phyloP scores from a whole-genome alignment of 2,329 filamentous ascomycete genomes.

The Triangularia setosa region DNA sequence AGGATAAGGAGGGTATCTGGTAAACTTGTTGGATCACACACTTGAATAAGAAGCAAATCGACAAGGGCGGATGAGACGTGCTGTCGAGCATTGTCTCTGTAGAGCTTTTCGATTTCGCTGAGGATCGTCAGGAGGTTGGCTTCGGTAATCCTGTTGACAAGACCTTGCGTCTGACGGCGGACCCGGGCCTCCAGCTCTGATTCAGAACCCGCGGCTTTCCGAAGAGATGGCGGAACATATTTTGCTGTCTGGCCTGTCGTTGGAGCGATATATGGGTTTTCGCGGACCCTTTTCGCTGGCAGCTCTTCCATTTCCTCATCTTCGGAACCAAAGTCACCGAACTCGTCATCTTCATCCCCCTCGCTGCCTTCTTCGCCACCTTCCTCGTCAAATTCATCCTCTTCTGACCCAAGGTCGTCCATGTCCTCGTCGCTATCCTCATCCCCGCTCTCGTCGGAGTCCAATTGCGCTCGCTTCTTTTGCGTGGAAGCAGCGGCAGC shows the following conservation, averaged over 20 bases:
- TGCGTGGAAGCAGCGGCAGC: background rate
- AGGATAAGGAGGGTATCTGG: slow-evolving; percentile 89
- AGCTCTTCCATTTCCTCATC: slow-evolving; percentile 21
- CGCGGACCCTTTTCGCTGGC: slow-evolving; percentile 51
- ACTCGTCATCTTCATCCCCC: slow-evolving; percentile 28
- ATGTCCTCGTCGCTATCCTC: slow-evolving; percentile 25
- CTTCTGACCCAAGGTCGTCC: slow-evolving; percentile 22
- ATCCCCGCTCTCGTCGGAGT: slow-evolving; percentile 27
- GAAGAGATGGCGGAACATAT: slow-evolving; percentile 85
- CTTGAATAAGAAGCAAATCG: slow-evolving; percentile 71
- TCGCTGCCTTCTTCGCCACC: slow-evolving; percentile 22
- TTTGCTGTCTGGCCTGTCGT: slow-evolving; percentile 52
- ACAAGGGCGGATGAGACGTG: slow-evolving; percentile 79
- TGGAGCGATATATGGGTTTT: slow-evolving; percentile 89
- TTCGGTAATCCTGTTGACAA: slow-evolving; percentile 90
- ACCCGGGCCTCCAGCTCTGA: slow-evolving; percentile 65
- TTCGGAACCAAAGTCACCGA: slow-evolving; percentile 14
- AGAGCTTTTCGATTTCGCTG: slow-evolving; percentile 76
- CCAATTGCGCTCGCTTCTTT: slow-evolving; percentile 7
- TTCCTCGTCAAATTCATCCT: slow-evolving; percentile 30
- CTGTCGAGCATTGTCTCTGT: slow-evolving; percentile 79
- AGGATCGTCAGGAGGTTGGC: slow-evolving; percentile 83
- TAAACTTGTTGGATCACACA: slow-evolving; percentile 72
- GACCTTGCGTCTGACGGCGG: slow-evolving; percentile 76
- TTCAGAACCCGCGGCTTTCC: slow-evolving; percentile 59